Base-by-base conservation (phyloP, 257 asterid genomes). In the Catharanthus roseus region DNA sequence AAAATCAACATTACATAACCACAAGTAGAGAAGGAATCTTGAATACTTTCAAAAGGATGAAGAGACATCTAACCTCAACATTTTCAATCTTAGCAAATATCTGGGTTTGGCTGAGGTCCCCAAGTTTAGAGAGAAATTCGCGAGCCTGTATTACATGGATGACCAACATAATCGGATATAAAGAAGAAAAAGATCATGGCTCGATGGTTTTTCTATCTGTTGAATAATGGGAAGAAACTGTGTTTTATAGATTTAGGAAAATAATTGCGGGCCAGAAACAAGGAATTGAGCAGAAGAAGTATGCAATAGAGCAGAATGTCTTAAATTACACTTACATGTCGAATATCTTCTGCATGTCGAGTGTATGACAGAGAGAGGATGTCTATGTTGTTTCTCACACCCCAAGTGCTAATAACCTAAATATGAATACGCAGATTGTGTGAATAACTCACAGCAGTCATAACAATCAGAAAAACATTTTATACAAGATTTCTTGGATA, bases 401-500 rank as follows among this genome's bases (percentile, higher is more conserved):
- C 97, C 97, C 97, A 91, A 54, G 97, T 65, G 80, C 95, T 87
- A 77, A 91, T 87, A 80, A 81, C 91, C 97, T 89, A 86, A 56
- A 74, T 36, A 55, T 49, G 29, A 47, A 57, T 10, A 44, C 10
- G 55, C 23, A 34, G 2, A 64, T 75, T 15, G 19, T 50, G 69
- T 69, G 50, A 70, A 42, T 23, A 65, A 21, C 62, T 7, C 3
- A 36, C 12, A 33, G 28, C 21, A 10, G 21, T 12, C 33, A 33
- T 19, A 33, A 68, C 4, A 65, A 3, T 49, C 5, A 67, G 12
- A 29, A 28, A 31, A 10, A 4, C 12, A 11, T 3, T 16, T 47
- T 50, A 49, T 5, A 51, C 23, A 51, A n/a, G 18, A 68, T 5
- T 68, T 31, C 62, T 47, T 15, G 33, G 62, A 34, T 29, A 42